Evolutionary conservation across 2,329 filamentous ascomycete genomes (phyloP).

Genomic region (Cercospora sp.): DNA sequence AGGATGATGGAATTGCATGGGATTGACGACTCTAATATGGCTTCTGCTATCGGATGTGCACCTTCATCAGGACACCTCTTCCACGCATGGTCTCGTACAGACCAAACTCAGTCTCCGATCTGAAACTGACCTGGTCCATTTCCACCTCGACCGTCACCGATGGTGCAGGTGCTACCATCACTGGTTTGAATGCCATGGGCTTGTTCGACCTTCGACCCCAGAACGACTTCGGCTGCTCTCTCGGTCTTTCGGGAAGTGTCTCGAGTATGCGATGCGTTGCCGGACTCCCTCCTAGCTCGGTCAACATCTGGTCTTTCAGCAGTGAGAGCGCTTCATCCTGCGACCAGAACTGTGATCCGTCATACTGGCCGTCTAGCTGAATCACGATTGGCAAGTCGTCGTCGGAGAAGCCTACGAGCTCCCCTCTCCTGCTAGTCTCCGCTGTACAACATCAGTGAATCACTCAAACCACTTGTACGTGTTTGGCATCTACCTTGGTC

Average conservation of each 20-base stretch:
- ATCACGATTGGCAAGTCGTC: slow-evolving; percentile 32
- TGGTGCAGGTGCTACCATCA: neutral
- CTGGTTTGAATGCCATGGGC: slow-evolving; percentile 8
- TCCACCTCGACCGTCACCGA: slow-evolving; percentile 35
- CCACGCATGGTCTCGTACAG: slow-evolving; percentile 44
- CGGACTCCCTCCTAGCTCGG: slow-evolving; percentile 23
- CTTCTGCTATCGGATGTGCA: slow-evolving; percentile 28
- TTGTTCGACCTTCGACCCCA: slow-evolving; percentile 29
- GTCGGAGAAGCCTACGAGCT: slow-evolving; percentile 31
- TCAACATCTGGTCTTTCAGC: slow-evolving; percentile 30
- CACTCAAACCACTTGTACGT: neutral
- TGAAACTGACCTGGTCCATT: slow-evolving; percentile 44
- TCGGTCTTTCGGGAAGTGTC: slow-evolving; percentile 17
- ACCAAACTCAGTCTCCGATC: slow-evolving; percentile 47
- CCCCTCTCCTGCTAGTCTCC: slow-evolving; percentile 25
- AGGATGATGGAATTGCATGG: slow-evolving; percentile 5
- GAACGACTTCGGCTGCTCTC: slow-evolving; percentile 17
- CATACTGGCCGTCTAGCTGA: slow-evolving; percentile 34
- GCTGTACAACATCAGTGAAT: slow-evolving; percentile 20
- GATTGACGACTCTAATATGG: neutral
- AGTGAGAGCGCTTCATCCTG: slow-evolving; percentile 34
- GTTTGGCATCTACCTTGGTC: slow-evolving; percentile 33
- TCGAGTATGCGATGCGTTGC: neutral
- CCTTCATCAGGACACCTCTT: slow-evolving; percentile 28
- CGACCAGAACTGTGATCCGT: slow-evolving; percentile 37